Percentiles rank a stretch among this genome's conserved stretches.
Evolutionary conservation across 768 basidiomycete species (phyloP).

Genomic region (Suillus ampliporus): DNA sequence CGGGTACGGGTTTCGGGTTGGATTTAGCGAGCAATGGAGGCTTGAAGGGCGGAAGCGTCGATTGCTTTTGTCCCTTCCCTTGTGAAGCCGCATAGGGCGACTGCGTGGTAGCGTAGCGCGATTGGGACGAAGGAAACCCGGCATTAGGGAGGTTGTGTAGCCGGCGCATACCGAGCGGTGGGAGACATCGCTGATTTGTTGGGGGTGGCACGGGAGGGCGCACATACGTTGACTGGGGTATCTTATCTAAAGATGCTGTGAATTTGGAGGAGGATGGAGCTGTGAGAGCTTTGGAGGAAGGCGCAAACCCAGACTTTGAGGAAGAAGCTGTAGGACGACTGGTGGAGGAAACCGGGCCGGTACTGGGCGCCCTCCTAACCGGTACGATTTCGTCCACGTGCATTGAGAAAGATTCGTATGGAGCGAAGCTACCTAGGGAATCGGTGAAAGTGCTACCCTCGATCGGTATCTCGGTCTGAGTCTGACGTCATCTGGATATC

Average conservation of each 20-base stretch:
- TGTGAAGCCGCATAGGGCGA: constrained; percentile 19
- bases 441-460: not conserved
- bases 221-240: not conserved
- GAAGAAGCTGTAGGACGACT: not conserved
- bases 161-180: constrained; percentile 37
- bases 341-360: not conserved
- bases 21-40: constrained; percentile 28
- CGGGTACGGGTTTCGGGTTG: not conserved
- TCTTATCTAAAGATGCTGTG: not conserved
- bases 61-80: constrained; percentile 17
- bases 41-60: constrained; percentile 31
- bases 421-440: not conserved
- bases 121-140: constrained; percentile 10
- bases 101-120: constrained; percentile 23
- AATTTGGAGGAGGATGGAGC: not conserved
- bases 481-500: not conserved
- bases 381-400: not conserved
- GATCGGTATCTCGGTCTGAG: not conserved
- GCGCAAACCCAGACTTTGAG: not conserved
- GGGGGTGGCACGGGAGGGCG: not conserved
- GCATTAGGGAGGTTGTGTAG: not conserved
- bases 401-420: not conserved
- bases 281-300: not conserved
- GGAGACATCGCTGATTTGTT: constrained; percentile 19
- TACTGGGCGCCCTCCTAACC: not conserved